These are phyloP conservation scores for Melaleuca quinquenervia DNA, from an alignment of 345 rosid genomes.

Conservation along the genomic window DNA sequence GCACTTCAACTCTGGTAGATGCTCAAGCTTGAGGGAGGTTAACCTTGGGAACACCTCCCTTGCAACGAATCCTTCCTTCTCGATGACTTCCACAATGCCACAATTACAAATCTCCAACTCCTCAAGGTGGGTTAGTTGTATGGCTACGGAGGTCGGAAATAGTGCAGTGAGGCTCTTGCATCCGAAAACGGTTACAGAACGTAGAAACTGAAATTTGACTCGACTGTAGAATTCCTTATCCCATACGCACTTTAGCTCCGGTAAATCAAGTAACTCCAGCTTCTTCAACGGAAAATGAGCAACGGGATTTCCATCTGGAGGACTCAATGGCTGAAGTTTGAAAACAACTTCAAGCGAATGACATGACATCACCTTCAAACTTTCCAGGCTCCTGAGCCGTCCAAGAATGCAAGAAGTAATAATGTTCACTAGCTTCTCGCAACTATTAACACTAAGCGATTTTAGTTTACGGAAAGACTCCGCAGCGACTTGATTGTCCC, in stretches of 20 bases:
- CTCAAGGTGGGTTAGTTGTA: neutral
- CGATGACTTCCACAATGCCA: neutral
- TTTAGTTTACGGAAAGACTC: neutral
- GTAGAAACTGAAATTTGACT: neutral
- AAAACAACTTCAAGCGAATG: neutral
- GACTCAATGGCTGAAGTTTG: neutral
- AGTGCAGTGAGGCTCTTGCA: neutral
- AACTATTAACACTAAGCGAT: rapidly evolving
- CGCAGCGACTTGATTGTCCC: neutral
- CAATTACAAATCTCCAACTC: neutral
- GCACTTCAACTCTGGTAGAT: neutral
- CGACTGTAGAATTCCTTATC: neutral
- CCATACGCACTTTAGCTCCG: neutral
- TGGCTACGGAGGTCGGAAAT: neutral
- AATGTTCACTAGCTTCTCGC: neutral
- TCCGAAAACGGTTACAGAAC: rapidly evolving
- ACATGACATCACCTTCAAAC: rapidly evolving
- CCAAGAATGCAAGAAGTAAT: neutral
- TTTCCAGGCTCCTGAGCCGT: rapidly evolving
- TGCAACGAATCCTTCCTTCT: neutral
- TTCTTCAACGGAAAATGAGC: neutral
- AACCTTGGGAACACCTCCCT: neutral
- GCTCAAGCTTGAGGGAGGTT: neutral
- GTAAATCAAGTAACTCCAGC: neutral
- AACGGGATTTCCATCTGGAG: neutral